A percentile compares a stretch with the other conserved stretches of the same genome.
Conservation (phyloP, 2,329 filamentous ascomycete species). For the Pseudocercospora vitis region DNA sequence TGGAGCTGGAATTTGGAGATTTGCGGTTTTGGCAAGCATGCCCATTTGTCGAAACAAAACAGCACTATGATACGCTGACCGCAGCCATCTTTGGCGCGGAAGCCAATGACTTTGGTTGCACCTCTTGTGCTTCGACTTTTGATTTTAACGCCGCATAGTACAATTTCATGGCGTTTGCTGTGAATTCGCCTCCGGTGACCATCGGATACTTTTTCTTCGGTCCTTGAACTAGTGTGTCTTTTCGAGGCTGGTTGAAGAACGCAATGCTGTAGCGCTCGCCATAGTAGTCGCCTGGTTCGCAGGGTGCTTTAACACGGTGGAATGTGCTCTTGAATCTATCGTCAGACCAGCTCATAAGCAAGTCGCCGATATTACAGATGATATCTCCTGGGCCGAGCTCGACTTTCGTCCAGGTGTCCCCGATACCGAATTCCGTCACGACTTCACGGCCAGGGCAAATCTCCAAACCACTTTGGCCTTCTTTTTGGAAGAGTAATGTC, state of each 20-base stretch:
- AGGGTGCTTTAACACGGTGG: conserved; percentile 62
- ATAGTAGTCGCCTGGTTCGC: conserved; percentile 54
- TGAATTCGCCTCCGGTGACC: conserved; percentile 62
- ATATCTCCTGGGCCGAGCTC: conserved; percentile 55
- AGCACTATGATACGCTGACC: neutral
- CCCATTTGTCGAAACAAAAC: no score
- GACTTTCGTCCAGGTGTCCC: conserved; percentile 63
- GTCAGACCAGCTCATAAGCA: conserved; percentile 66
- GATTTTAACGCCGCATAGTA: conserved; percentile 56
- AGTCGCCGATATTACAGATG: conserved; percentile 65
- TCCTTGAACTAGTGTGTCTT: conserved; percentile 59
- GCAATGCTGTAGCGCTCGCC: conserved; percentile 64
- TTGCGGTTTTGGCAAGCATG: no score
- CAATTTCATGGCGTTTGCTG: conserved; percentile 54
- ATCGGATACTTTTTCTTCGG: conserved; percentile 61
- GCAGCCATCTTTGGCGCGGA: neutral
- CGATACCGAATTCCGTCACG: conserved; percentile 58
- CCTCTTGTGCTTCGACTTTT: conserved; percentile 33
- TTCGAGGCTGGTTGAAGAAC: conserved; percentile 64
- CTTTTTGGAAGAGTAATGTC: conserved; percentile 62
- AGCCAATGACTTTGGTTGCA: neutral
- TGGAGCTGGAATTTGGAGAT: neutral
- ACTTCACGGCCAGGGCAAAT: conserved; percentile 64
- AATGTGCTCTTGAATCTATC: conserved; percentile 67
- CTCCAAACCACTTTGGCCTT: conserved; percentile 61